Evolutionary conservation across 148 eudicot genomes (phyloP).

Genomic region (Gaultheria prostrata): DNA sequence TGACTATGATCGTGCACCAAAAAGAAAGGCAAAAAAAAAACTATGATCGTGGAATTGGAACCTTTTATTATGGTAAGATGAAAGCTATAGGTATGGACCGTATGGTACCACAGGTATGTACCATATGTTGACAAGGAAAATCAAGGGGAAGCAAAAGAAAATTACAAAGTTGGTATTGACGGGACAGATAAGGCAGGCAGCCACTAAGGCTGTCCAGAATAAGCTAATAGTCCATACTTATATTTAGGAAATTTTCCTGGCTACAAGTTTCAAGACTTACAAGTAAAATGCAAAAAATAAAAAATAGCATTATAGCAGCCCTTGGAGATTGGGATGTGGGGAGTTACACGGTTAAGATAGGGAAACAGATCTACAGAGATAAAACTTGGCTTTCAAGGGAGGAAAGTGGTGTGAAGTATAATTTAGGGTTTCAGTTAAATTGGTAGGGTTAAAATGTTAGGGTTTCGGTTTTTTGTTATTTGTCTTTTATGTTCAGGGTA

Average conservation of each 20-base stretch:
- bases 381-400: not conserved
- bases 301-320: not conserved
- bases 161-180: not conserved
- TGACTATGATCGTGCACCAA: too few relatives aligned
- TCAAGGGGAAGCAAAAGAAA: not conserved
- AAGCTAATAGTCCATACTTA: not conserved
- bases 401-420: too few relatives aligned
- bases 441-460: too few relatives aligned
- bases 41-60: too few relatives aligned
- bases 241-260: not conserved
- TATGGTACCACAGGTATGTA: not conserved
- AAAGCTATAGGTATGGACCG: too few relatives aligned
- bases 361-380: not conserved
- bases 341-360: not conserved
- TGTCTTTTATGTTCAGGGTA: too few relatives aligned
- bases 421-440: too few relatives aligned
- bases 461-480: too few relatives aligned
- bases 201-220: not conserved
- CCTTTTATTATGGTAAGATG: too few relatives aligned
- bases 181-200: not conserved
- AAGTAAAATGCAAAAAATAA: not conserved
- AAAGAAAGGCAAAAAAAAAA: too few relatives aligned
- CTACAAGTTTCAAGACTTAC: not conserved
- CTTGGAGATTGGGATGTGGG: not conserved
- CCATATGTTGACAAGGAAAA: not conserved